Conservation (phyloP, 768 basidiomycete species). For the Trametes sanguinea region DNA sequence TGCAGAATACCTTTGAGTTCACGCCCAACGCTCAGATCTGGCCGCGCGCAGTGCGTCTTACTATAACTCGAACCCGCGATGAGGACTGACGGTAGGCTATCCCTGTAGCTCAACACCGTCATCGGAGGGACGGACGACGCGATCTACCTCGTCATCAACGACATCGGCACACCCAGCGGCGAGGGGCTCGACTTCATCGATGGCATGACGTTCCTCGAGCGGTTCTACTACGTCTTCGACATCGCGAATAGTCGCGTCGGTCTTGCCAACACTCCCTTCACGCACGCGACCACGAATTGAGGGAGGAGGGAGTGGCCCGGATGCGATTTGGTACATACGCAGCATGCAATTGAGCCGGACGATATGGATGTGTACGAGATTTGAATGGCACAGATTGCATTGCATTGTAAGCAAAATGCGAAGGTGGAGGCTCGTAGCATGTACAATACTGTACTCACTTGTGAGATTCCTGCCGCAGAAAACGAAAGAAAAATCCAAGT, state of each 20-base stretch:
- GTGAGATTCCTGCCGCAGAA: no score
- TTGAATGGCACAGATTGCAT: no score
- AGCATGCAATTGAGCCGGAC: no score
- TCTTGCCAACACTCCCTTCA: slow-evolving; percentile 42
- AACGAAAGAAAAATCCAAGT: neutral
- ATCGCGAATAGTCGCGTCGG: slow-evolving; percentile 41
- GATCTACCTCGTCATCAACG: slow-evolving; percentile 42
- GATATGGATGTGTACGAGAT: no score
- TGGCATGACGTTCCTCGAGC: slow-evolving; percentile 37
- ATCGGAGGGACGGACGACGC: slow-evolving; percentile 50
- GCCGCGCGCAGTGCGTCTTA: slow-evolving; percentile 42
- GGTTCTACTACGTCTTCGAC: slow-evolving; percentile 49
- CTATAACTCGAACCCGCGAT: no score
- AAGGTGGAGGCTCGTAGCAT: no score
- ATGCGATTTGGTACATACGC: no score
- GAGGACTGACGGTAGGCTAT: neutral
- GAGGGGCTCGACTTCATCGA: slow-evolving; percentile 55
- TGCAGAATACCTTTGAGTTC: slow-evolving; percentile 52
- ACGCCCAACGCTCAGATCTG: slow-evolving; percentile 69
- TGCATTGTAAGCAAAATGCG: no score
- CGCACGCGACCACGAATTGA: slow-evolving; percentile 36
- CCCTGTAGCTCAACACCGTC: slow-evolving; percentile 48
- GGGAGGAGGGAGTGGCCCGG: neutral
- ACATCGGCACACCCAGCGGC: slow-evolving; percentile 43
- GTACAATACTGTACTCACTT: no score